Percentiles rank a stretch among this genome's conserved stretches.
These are phyloP conservation scores for Vaccinium vitisidaea DNA, from an alignment of 148 eudicot species.

Conservation along the genomic window DNA sequence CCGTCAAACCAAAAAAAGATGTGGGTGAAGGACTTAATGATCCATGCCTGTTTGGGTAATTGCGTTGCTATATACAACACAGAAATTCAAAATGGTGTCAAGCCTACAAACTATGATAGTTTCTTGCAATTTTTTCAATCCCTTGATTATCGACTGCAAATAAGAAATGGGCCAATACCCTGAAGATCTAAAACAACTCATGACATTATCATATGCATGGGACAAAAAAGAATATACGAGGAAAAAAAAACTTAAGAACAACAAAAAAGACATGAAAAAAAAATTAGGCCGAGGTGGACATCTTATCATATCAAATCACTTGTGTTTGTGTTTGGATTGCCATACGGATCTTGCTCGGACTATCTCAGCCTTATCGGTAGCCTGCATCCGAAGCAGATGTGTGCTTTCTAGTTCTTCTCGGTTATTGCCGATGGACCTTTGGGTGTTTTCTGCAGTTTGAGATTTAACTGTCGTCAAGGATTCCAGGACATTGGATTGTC, in stretches of 20 bases:
- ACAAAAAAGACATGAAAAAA: neutral
- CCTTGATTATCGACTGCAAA: neutral
- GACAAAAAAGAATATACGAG: neutral
- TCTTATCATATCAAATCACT: neutral
- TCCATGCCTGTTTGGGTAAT: neutral
- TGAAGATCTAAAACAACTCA: neutral
- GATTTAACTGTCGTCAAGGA: slow-evolving; percentile 50
- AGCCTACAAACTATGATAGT: neutral
- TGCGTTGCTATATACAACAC: neutral
- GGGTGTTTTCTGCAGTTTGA: neutral
- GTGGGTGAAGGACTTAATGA: neutral
- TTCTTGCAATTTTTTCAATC: neutral
- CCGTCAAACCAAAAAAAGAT: no score
- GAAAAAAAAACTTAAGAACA: neutral
- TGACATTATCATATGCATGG: neutral
- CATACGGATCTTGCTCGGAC: slow-evolving; percentile 74
- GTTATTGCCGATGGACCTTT: neutral
- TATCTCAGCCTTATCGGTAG: slow-evolving; percentile 52
- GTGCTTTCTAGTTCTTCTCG: slow-evolving; percentile 44
- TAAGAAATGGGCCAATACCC: neutral
- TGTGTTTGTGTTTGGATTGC: slow-evolving; percentile 37
- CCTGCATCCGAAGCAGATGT: slow-evolving; percentile 69
- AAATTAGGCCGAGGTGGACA: neutral
- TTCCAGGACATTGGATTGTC: slow-evolving; percentile 63
- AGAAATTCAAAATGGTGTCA: neutral